Evolutionary conservation across 2,329 filamentous ascomycete genomes (phyloP), one percentile per base, ranked within the genome.

Genomic region (Phoma sp.): DNA sequence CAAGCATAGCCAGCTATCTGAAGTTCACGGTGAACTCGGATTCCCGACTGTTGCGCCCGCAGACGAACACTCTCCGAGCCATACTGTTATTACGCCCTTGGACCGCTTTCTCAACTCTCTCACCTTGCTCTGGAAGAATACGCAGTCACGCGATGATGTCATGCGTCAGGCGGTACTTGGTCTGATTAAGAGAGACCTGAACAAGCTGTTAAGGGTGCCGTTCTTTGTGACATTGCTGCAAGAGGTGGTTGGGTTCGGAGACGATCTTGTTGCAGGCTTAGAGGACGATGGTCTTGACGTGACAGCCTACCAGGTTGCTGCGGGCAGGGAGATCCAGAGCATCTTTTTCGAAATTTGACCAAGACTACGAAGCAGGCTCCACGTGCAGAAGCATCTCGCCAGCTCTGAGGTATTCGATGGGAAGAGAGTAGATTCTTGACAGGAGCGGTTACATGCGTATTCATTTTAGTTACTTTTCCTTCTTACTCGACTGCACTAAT

Each of bases 71-170:
- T 13, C 7, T 2, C 29, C 25, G 11, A 18, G n/a, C 3, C 23
- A 47, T 11, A 30, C 25, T 4, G 8, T 8, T 13, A 41, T 24
- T 18, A 52, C 13, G 14, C 38, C 45, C 29, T 35, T 50, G 3
- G 47, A 62, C 33, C 55, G 54, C 4, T 62, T 68, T 33, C 54
- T 69, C 0, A 52, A 69, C 25, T 67, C 63, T 0, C 18, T 70
- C 2, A 58, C 61, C 10, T 50, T 68, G 33, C 46, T 68, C 9
- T 68, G 65, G 64, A 50, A 48, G 25, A 67, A 67, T 24, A 67
- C 67, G 7, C 4, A 18, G 2, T 24, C 45, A 13, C 42, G 52
- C 7, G 6, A 40, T 4, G 65, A 68, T 30, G n/a, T 40, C 8
- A 41, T 69, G 53, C 61, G 65, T 13, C 36, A 33, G 13, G 56